Conservation (phyloP, 2,329 filamentous ascomycete genomes). For the Amauroascus verrucosus region DNA sequence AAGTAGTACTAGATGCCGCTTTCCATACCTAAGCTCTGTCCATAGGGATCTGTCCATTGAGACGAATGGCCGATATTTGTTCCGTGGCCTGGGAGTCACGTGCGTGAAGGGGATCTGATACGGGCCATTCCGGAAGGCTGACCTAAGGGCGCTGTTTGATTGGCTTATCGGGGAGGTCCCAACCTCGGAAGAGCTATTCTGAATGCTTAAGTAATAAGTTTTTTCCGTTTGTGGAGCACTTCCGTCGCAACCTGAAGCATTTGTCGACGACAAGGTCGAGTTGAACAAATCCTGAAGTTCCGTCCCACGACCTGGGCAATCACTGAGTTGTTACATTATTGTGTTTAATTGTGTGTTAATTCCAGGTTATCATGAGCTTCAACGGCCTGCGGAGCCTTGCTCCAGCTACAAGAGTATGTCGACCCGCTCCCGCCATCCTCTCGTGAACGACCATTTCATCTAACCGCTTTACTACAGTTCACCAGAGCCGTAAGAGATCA, state of each 20-base stretch:
- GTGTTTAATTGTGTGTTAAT: slow-evolving; percentile 5
- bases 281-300: background rate
- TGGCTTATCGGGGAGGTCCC: slow-evolving; percentile 26
- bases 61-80: background rate
- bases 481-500: slow-evolving; percentile 54
- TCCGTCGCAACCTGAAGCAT: slow-evolving; percentile 5
- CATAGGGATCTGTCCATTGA: background rate
- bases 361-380: slow-evolving; percentile 39
- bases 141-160: slow-evolving; percentile 27
- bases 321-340: slow-evolving; percentile 14
- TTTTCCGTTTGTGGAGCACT: slow-evolving; percentile 7
- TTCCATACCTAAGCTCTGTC: background rate
- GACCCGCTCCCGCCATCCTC: slow-evolving; percentile 19
- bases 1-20: background rate
- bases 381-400: slow-evolving; percentile 41
- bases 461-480: slow-evolving; percentile 43
- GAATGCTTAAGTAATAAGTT: slow-evolving; percentile 29
- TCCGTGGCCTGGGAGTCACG: slow-evolving; percentile 4
- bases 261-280: slow-evolving; percentile 2
- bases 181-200: slow-evolving; percentile 24
- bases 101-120: slow-evolving; percentile 18
- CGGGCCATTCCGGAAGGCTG: slow-evolving; percentile 27
- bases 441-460: slow-evolving; percentile 13
- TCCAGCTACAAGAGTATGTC: slow-evolving; percentile 40
- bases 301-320: slow-evolving; percentile 9